These are phyloP conservation scores for Gentiana macrophylla DNA, from an alignment of 257 asterid genomes.

Conservation along the genomic window DNA sequence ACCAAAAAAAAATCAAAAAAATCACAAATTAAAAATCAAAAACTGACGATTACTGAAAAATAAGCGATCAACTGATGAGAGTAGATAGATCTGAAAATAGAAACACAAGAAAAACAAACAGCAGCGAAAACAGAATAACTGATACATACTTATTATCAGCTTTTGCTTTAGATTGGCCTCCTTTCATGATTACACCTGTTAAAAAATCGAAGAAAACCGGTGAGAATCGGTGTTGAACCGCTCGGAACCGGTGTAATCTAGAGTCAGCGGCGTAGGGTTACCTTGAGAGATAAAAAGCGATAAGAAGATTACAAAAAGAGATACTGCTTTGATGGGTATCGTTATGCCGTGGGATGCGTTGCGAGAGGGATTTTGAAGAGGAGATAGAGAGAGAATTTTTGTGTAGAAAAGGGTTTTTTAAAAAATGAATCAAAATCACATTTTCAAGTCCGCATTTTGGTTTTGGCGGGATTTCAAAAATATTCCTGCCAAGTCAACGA, in stretches of 20 bases:
- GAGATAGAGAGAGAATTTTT: slow-evolving; percentile 22
- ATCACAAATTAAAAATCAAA: background rate
- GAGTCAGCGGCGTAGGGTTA: slow-evolving; percentile 10
- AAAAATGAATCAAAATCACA: slow-evolving; percentile 31
- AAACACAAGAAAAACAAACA: background rate
- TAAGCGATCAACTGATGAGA: background rate
- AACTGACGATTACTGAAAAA: background rate
- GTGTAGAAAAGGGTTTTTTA: slow-evolving; percentile 21
- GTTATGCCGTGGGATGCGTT: slow-evolving; percentile 11
- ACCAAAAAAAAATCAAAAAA: background rate
- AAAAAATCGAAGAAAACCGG: slow-evolving; percentile 17
- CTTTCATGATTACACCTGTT: slow-evolving; percentile 51
- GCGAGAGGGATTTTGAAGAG: slow-evolving; percentile 35
- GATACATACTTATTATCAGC: slow-evolving; percentile 57
- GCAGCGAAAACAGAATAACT: background rate
- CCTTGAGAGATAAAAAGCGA: slow-evolving; percentile 9
- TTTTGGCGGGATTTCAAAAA: slow-evolving; percentile 95
- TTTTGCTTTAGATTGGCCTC: slow-evolving; percentile 55
- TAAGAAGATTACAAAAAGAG: slow-evolving; percentile 25
- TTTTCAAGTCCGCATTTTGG: slow-evolving; percentile 72
- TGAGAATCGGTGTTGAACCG: slow-evolving; percentile 24
- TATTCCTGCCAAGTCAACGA: slow-evolving; percentile 40
- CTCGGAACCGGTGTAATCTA: slow-evolving; percentile 14
- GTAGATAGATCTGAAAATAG: slow-evolving; percentile 6
- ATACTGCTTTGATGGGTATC: slow-evolving; percentile 21